These are phyloP conservation scores for Xylariaceae sp. DNA, from an alignment of 2,329 filamentous ascomycete genomes.

Conservation along the genomic window DNA sequence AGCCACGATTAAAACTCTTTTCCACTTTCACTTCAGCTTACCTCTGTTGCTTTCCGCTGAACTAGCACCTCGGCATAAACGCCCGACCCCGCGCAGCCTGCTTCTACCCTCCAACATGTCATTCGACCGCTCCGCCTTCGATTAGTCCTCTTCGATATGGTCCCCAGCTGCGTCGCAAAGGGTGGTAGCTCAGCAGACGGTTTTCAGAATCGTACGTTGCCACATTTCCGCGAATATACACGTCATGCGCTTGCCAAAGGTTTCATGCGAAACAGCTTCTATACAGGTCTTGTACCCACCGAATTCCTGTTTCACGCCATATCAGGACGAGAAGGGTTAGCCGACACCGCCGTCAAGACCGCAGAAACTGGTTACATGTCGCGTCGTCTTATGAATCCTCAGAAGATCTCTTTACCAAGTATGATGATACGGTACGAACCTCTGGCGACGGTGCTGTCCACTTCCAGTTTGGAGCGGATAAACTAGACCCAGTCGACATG, in stretches of 20 bases:
- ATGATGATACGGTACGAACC: slow-evolving; percentile 93
- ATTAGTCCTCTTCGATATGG: no score
- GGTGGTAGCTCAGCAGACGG: no score
- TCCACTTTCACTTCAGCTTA: no score
- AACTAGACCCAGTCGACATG: slow-evolving; percentile 96
- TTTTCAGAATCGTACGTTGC: slow-evolving; percentile 93
- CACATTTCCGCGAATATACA: slow-evolving; percentile 93
- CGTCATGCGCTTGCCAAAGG: slow-evolving; percentile 94
- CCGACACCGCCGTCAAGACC: slow-evolving; percentile 98
- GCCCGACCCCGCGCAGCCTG: no score
- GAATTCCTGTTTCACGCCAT: slow-evolving; percentile 99
- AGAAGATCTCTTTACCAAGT: slow-evolving; percentile 91
- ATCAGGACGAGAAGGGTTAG: slow-evolving; percentile 95
- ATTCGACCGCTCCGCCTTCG: no score
- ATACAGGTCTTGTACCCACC: slow-evolving; percentile 84
- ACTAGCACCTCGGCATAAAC: no score
- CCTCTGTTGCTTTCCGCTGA: no score
- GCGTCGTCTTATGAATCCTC: slow-evolving; percentile 96
- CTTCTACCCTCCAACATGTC: no score
- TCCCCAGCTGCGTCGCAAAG: no score
- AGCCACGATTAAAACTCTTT: no score
- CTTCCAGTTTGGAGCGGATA: slow-evolving; percentile 96
- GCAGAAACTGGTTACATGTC: slow-evolving; percentile 99
- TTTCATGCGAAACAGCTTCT: slow-evolving; percentile 98
- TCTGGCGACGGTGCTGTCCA: slow-evolving; percentile 90